A percentile compares a stretch with the other conserved stretches of the same genome.
Evolutionary conservation across 768 basidiomycete species (phyloP).

Genomic region (Wakefieldia striispora): DNA sequence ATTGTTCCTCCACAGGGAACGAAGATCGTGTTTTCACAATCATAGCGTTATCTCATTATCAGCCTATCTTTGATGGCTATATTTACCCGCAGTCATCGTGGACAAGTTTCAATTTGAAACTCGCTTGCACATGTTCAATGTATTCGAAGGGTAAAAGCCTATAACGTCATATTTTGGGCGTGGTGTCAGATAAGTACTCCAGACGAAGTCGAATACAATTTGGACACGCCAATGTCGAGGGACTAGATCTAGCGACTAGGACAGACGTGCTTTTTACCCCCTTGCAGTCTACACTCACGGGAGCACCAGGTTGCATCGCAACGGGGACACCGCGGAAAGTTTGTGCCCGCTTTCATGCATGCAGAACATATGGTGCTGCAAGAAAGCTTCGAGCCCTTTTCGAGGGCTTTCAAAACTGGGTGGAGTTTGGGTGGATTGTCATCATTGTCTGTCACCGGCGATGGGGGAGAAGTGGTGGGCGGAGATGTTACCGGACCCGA

Average conservation of each 20-base stretch:
- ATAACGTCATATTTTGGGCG: background rate
- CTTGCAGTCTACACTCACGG: conserved; percentile 53
- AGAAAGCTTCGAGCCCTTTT: conserved; percentile 52
- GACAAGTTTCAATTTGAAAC: background rate
- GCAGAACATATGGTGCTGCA: conserved; percentile 44
- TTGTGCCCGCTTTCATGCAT: conserved; percentile 50
- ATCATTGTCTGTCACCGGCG: conserved; percentile 19
- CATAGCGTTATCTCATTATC: conserved; percentile 8
- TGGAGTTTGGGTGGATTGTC: conserved; percentile 23
- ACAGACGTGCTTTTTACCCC: conserved; percentile 53
- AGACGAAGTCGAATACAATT: background rate
- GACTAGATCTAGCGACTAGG: conserved; percentile 12
- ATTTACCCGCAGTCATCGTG: conserved; percentile 1
- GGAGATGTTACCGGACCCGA: conserved; percentile 8
- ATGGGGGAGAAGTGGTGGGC: conserved; percentile 11
- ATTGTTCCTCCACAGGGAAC: conserved; percentile 74
- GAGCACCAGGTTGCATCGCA: conserved; percentile 66
- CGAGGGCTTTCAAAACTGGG: conserved; percentile 50
- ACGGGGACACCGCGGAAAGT: conserved; percentile 61
- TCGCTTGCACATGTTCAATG: background rate
- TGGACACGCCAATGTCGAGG: background rate
- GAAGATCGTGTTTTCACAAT: conserved; percentile 66
- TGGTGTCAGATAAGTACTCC: background rate
- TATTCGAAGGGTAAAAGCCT: background rate
- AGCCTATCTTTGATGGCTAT: background rate